Evolutionary conservation across 441 rosid genomes (phyloP).

Genomic region (Croton setiger): DNA sequence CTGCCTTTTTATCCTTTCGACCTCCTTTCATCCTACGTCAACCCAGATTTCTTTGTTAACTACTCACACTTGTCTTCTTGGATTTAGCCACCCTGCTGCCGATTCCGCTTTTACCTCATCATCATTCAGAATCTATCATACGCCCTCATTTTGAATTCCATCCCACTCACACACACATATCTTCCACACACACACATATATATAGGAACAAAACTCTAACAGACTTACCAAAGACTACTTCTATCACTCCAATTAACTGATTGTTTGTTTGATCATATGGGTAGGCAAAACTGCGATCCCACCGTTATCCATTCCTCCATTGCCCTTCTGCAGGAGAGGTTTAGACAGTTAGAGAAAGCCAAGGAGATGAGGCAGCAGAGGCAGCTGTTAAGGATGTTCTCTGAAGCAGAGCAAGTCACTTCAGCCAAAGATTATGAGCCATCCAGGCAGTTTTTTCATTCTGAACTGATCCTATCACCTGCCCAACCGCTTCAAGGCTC

Average conservation of each 20-base stretch:
- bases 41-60: constrained; percentile 16
- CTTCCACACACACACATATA: constrained; percentile 17
- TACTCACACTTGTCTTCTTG: constrained; percentile 32
- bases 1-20: constrained; percentile 17
- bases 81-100: constrained; percentile 26
- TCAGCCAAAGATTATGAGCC: constrained; percentile 17
- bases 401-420: constrained; percentile 28
- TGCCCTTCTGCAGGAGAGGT: constrained; percentile 44
- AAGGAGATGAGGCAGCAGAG: constrained; percentile 41
- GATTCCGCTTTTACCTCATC: constrained; percentile 19
- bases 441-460: constrained; percentile 24
- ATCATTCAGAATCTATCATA: constrained; percentile 20
- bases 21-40: constrained; percentile 23
- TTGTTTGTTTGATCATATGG: constrained; percentile 21
- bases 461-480: constrained; percentile 26
- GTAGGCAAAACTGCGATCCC: constrained; percentile 30
- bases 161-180: constrained; percentile 10
- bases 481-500: constrained; percentile 20
- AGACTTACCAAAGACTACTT: constrained; percentile 6
- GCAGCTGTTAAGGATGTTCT: constrained; percentile 26
- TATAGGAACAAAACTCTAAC: constrained; percentile 14
- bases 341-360: constrained; percentile 40
- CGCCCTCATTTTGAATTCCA: not conserved
- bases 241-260: not conserved
- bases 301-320: constrained; percentile 31